Base-by-base conservation (phyloP, 345 rosid genomes). In the Laguncularia racemosa region DNA sequence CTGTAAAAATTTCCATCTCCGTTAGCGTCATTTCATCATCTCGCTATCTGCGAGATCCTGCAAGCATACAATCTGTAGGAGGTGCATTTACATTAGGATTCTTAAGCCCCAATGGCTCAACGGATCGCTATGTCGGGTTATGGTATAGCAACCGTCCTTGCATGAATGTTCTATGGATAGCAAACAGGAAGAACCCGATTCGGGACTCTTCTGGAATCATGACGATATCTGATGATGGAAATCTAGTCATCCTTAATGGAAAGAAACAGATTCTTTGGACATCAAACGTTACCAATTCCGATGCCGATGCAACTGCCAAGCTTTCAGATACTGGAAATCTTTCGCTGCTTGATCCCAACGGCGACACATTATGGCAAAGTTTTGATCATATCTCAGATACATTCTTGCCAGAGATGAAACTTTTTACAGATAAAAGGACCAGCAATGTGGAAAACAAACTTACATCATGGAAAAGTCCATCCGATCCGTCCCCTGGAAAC, bases 301-400 rank as follows among this genome's bases (percentile, higher is more conserved):
- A 55, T 3, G 50, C 59, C 47, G n/a, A n/a, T n/a, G 67, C 75
- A 4, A 73, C 59, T 54, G 84, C 81, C 16, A 69, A 60, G 69
- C 73, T 89, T 20, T 20, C 53, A 51, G 80, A 81, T 47, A 40
- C 72, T 6, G 95, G 95, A 55, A 80, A 83, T 53, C 80, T 89
- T 40, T 62, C 59, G 17, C 44, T 89, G 70, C 52, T 23, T 53
- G 76, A 72, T 21, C 44, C 51, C 33, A 33, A 11, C 13, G 64
- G 45, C 16, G 71, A 72, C 46, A 65, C 14, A 5, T 13, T 70
- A 0, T 85, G 93, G 96, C 76, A 88, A 62, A 88, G 93, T 58
- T 85, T 81, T 28, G 61, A 70, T 52, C 55, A 81, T 14, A 78
- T 84, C 28, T 60, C 65, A 0, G 58, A 78, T 56, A 44, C 71